Evolutionary conservation across 768 basidiomycete species (phyloP).

Genomic region (Tephrocybe sp.): DNA sequence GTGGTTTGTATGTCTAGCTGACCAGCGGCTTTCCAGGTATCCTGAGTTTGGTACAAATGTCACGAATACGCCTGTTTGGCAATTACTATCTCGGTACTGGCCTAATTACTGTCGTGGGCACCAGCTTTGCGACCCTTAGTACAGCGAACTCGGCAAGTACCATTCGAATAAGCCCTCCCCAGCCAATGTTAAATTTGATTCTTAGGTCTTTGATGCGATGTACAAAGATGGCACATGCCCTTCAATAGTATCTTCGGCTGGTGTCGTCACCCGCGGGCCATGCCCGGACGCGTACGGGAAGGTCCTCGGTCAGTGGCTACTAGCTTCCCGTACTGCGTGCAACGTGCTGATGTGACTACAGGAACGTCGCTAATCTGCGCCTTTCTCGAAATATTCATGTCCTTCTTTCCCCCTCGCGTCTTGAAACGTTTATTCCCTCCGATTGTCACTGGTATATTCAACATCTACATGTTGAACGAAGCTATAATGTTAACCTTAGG

Average conservation of each 20-base stretch:
- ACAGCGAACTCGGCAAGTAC: constrained; percentile 62
- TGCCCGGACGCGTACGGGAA: constrained; percentile 85
- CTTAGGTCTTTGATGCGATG: constrained; percentile 71
- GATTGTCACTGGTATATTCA: constrained; percentile 61
- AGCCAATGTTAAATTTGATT: not conserved
- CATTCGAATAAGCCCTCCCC: constrained; percentile 2
- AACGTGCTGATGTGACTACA: constrained; percentile 19
- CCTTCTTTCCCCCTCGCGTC: constrained; percentile 66
- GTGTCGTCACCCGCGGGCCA: constrained; percentile 53
- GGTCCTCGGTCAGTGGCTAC: constrained; percentile 53
- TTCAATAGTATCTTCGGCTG: constrained; percentile 53
- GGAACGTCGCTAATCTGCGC: constrained; percentile 78
- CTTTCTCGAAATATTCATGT: constrained; percentile 77
- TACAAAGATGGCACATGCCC: constrained; percentile 81
- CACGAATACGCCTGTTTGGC: constrained; percentile 56
- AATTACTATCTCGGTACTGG: constrained; percentile 80
- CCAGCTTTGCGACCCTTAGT: constrained; percentile 76
- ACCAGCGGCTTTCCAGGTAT: constrained; percentile 47
- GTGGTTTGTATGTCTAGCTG: too few relatives aligned
- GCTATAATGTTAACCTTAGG: not conserved
- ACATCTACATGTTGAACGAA: not conserved
- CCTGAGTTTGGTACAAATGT: constrained; percentile 78
- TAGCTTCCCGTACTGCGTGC: not conserved
- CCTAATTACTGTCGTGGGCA: constrained; percentile 78
- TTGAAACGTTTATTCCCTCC: constrained; percentile 77